A percentile compares a stretch with the other conserved stretches of the same genome.
Conservation (phyloP, 768 basidiomycete species). For the Lactarius akahatsu region DNA sequence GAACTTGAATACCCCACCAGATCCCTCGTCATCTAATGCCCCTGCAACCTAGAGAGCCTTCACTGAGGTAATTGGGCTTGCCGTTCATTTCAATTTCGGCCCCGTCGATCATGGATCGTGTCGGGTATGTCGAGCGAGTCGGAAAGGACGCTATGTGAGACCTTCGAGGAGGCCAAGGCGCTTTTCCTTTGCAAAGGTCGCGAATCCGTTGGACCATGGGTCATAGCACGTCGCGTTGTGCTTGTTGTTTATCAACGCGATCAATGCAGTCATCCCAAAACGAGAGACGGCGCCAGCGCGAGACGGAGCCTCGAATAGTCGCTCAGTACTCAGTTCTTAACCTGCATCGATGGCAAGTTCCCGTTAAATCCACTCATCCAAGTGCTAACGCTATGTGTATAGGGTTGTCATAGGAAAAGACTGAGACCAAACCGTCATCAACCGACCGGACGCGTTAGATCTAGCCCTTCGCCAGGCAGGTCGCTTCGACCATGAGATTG, state of each 20-base stretch:
- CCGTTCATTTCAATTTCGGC: constrained; percentile 96
- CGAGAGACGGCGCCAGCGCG: constrained; percentile 93
- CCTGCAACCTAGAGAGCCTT: too few relatives aligned
- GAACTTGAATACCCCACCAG: too few relatives aligned
- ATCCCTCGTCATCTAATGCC: too few relatives aligned
- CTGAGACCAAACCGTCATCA: constrained; percentile 87
- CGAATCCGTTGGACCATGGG: neutral
- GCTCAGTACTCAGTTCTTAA: constrained; percentile 97
- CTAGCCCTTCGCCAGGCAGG: constrained; percentile 91
- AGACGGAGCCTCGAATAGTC: constrained; percentile 97
- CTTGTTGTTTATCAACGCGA: constrained; percentile 95
- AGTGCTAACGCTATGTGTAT: neutral
- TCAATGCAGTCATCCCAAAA: constrained; percentile 97
- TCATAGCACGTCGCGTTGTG: constrained; percentile 84
- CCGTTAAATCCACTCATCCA: neutral
- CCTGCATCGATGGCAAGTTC: constrained; percentile 93
- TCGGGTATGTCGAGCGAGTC: constrained; percentile 99
- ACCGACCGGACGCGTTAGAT: constrained; percentile 93
- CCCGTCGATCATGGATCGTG: constrained; percentile 90
- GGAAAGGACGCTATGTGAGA: constrained; percentile 93
- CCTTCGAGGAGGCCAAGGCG: constrained; percentile 95
- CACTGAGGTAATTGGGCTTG: constrained; percentile 74
- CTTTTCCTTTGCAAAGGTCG: neutral
- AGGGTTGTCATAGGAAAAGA: constrained; percentile 97
- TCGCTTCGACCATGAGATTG: constrained; percentile 95